phyloP scores from a whole-genome alignment of 306 rosid genomes.

The Rubus parviflorus region DNA sequence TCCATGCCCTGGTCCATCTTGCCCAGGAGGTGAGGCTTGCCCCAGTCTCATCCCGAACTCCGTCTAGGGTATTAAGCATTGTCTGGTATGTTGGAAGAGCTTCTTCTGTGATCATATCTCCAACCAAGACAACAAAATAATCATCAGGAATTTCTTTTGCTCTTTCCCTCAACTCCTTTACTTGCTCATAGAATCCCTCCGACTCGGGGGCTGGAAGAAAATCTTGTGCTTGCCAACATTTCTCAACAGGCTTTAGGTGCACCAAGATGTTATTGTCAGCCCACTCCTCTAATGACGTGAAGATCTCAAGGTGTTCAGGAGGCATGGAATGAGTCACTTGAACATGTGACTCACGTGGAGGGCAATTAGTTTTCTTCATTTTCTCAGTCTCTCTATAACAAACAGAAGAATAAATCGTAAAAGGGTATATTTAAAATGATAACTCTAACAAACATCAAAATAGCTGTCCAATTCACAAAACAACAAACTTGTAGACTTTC shows the following conservation, averaged over 20 bases:
- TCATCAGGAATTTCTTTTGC: constrained; percentile 56
- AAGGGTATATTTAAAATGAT: not conserved
- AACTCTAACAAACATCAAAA: not conserved
- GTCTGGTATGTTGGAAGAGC: constrained; percentile 66
- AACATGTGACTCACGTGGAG: constrained; percentile 45
- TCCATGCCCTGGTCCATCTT: constrained; percentile 55
- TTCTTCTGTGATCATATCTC: constrained; percentile 62
- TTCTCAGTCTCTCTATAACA: constrained; percentile 33
- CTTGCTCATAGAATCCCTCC: constrained; percentile 55
- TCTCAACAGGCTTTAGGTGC: constrained; percentile 56
- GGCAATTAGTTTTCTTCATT: constrained; percentile 27
- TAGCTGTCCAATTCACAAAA: constrained; percentile 3
- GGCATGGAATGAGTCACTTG: constrained; percentile 61
- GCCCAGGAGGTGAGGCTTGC: constrained; percentile 57
- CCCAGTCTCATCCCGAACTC: constrained; percentile 60
- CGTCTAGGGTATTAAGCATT: constrained; percentile 57
- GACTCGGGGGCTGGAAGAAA: constrained; percentile 54
- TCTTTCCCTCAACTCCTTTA: constrained; percentile 55
- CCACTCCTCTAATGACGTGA: constrained; percentile 51
- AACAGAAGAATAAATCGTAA: constrained; percentile 8
- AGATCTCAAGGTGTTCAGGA: constrained; percentile 54
- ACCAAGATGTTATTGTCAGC: constrained; percentile 51
- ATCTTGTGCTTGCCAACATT: constrained; percentile 65
- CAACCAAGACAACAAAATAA: constrained; percentile 53
- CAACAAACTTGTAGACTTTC: not conserved